Evolutionary conservation across 164 flowering plant species (phyloP), one percentile per base, ranked within the genome.

Genomic region (Tetracentron sinense): DNA sequence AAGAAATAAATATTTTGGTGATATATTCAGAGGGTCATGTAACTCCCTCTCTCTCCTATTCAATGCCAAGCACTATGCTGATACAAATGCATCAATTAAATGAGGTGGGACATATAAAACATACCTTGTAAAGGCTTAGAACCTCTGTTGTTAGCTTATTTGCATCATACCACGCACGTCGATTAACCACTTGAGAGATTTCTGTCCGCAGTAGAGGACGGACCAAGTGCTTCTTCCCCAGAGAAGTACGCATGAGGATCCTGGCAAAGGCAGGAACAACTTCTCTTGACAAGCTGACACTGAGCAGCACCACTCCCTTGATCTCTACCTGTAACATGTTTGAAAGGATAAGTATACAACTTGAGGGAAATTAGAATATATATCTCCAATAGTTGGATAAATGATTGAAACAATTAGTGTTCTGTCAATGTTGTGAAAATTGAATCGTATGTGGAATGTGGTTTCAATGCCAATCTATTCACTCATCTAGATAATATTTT

Each of bases 131-230:
- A 56, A 90, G 89, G 72, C 72, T 84, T 66, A 87, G 75, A 54
- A 87, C 83, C 59, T 90, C 98, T 26, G 88, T 74, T 22, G 92
- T 90, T 54, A 93, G 70, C 83, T 93, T 93, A 58, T 87, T 77
- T 44, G 89, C 80, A 81, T 93, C 92, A 78, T 85, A 85, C 98
- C 98, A 93, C 2, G 98, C 96, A 44, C 90, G 89, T 15, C 96
- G 79, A 69, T 90, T 90, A 51, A 93, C 90, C 65, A 90, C 96
- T 76, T 93, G 98, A 60, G 84, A 83, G 33, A 93, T 88, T 77
- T 90, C 98, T 49, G 97, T 81, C 21, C 94, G 85, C 55, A 93
- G 69, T 15, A 93, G 70, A 68, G 97, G 92, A 16, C 88, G 90
- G 33, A 88, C 89, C 78, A 87, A 70, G 73, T 88, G 92, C 73